Base-by-base conservation (phyloP, 2,329 filamentous ascomycete species). In the Zymoseptoria brevis region DNA sequence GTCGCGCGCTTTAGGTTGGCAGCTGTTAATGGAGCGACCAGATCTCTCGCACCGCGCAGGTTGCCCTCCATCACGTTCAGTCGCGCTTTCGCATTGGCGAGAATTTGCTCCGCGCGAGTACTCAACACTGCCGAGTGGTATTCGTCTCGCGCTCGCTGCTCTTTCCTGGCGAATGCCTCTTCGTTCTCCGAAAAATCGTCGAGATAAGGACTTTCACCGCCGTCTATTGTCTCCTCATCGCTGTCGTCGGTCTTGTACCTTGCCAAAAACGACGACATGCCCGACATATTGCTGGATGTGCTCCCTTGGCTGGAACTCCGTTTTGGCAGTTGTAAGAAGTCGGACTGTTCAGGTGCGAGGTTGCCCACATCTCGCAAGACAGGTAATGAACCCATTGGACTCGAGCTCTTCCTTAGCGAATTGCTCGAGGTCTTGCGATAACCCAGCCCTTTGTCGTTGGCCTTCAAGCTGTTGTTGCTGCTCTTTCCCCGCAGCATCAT, bases 21-120 rank as follows among this genome's bases (percentile, higher is more conserved):
- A 2, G 71, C 67, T 5, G 72, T 74, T 64, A 74, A 60, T 3
- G 72, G 72, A 13, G 68, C 64, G n/a, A 72, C 69, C 16, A 73
- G 62, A 54, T 73, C 71, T 67, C 90, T 84, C 29, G 90, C 92
- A 61, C 90, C 87, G 59, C 82, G 87, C 19, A 96, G 79, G 67
- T 96, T 96, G 45, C 88, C 90, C 75, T 96, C 93, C 91, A 96
- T 96, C 30, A 89, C 90, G 71, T 89, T 94, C 62, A 97, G 79
- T 67, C 91, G 83, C 72, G 86, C 87, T 77, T 96, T 96, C 30
- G 93, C 93, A 75, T 96, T 96, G 58, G 91, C 90, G 57, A 97
- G 80, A 70, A 96, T 96, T 69, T 92, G 81, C 72, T 96, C 92
- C 1, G 92, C 92, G 67, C 90, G 84, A 66, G 87, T 86, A 72